phyloP scores from a whole-genome alignment of 352 stramenopile species.

The Globisporangium uncinulatum region DNA sequence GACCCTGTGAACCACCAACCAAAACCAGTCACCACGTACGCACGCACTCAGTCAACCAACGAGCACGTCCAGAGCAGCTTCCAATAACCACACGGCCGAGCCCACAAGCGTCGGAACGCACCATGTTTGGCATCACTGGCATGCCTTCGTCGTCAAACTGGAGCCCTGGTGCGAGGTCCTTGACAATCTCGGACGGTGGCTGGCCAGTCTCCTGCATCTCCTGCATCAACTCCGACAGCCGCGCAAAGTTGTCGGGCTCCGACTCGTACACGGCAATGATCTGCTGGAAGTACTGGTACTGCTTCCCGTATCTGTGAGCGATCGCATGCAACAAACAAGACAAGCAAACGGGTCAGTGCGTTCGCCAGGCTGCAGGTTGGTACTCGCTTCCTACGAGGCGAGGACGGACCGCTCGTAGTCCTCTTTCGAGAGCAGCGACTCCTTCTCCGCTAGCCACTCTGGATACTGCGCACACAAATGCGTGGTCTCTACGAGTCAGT shows the following conservation, averaged over 20 bases:
- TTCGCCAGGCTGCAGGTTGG: no score
- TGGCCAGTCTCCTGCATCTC: slow-evolving; percentile 93
- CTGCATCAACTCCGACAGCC: slow-evolving; percentile 97
- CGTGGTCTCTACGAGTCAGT: not conserved
- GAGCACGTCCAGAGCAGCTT: not conserved
- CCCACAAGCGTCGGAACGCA: slow-evolving; percentile 15
- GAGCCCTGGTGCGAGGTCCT: slow-evolving; percentile 93
- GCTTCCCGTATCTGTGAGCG: slow-evolving; percentile 84
- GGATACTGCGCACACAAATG: slow-evolving; percentile 77
- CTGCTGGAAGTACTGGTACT: slow-evolving; percentile 97
- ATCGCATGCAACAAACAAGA: not conserved
- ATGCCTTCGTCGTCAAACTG: slow-evolving; percentile 86
- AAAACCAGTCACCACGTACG: not conserved
- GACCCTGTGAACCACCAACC: slow-evolving; percentile 26
- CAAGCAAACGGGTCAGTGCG: not conserved
- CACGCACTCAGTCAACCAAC: not conserved
- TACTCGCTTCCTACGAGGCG: not conserved
- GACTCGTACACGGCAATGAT: slow-evolving; percentile 97
- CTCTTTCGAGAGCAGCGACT: slow-evolving; percentile 80
- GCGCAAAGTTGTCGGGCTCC: slow-evolving; percentile 94
- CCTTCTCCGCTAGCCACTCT: slow-evolving; percentile 94
- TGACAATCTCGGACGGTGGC: slow-evolving; percentile 96
- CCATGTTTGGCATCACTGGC: slow-evolving; percentile 94
- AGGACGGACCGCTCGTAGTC: slow-evolving; percentile 84
- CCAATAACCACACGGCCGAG: not conserved